Evolutionary conservation across 2,329 filamentous ascomycete species (phyloP).

Genomic region (Colletotrichum shisoi): DNA sequence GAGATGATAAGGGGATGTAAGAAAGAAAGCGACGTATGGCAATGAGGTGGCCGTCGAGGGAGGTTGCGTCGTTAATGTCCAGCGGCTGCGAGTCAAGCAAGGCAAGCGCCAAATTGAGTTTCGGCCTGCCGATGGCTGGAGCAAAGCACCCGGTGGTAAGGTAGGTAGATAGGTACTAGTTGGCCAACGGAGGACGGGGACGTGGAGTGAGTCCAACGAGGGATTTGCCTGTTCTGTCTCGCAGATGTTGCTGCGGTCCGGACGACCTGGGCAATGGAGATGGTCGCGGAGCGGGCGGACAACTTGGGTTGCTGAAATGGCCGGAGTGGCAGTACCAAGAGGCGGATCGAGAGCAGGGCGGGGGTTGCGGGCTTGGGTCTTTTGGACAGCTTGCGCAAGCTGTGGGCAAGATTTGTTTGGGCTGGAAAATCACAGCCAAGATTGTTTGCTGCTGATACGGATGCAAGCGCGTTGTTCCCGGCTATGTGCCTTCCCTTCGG

Average conservation of each 20-base stretch:
- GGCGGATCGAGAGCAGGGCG: conserved; percentile 1
- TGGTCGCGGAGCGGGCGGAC: neutral
- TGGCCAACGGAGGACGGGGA: neutral
- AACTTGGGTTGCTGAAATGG: neutral
- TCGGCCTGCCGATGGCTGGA: conserved; percentile 23
- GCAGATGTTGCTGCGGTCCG: neutral
- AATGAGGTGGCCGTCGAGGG: conserved; percentile 1
- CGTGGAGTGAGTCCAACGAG: neutral
- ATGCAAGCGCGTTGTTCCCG: neutral
- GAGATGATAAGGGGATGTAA: neutral
- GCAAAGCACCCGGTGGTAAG: conserved; percentile 23
- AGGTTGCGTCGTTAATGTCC: neutral
- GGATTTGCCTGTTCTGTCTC: conserved; percentile 4
- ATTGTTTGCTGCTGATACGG: neutral
- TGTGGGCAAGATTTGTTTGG: neutral
- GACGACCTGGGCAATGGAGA: neutral
- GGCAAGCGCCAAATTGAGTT: conserved; percentile 26
- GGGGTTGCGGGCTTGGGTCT: conserved; percentile 15
- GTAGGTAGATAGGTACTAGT: too few species aligned
- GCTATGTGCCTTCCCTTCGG: conserved; percentile 3
- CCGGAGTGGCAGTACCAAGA: conserved; percentile 17
- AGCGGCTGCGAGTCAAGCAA: neutral
- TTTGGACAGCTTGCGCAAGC: conserved; percentile 13
- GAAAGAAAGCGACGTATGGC: neutral
- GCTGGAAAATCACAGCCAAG: neutral